Base-by-base conservation (phyloP, 495 filamentous ascomycete species). In the Wilcoxina mikolae region DNA sequence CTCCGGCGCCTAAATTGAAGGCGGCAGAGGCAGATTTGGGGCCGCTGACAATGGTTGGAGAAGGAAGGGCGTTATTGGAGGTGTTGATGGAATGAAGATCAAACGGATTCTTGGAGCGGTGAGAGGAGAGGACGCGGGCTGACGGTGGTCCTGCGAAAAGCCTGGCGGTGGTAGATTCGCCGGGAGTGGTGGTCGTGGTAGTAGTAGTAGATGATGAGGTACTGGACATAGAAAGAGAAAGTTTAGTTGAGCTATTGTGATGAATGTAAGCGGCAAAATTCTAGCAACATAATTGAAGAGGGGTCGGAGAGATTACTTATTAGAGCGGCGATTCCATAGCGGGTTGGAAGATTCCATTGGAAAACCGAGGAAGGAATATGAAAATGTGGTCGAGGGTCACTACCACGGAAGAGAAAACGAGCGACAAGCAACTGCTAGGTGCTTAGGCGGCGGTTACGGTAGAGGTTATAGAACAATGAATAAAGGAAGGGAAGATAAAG, bases 281-380 rank as follows among this genome's bases (percentile, higher is more conserved):
- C 46, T 28, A 49, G 46, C 25, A 57, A 60, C 53, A 31, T 23
- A 43, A 31, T 23, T 53, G 17, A 44, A 38, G n/a, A 54, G 28
- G 48, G 54, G 39, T 46, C 18, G 41, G 54, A 38, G 26, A 54
- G n/a, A 33, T 51, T 72, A 83, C 72, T 78, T 94, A 87, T 89
- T 93, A 67, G 84, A 80, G 70, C 88, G 84, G 68, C 88, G 84
- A 75, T 82, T 87, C 88, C 88, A 95, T 78, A 94, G 69, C 69
- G 76, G 77, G 67, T 78, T 78, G 51, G 51, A 28, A 72, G 62
- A 60, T 43, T 81, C 78, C 77, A 80, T 83, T 70, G 67, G 71
- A 67, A 70, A 55, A 59, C 60, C 62, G 54, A 57, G 56, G 53
- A 60, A 63, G 42, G 41, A 55, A 38, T n/a, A n/a, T 58, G 33